Evolutionary conservation across 371 early-diverging fungal genomes (phyloP), one percentile per base, ranked within the genome.

Genomic region (Lichtheimia corymbifera): DNA sequence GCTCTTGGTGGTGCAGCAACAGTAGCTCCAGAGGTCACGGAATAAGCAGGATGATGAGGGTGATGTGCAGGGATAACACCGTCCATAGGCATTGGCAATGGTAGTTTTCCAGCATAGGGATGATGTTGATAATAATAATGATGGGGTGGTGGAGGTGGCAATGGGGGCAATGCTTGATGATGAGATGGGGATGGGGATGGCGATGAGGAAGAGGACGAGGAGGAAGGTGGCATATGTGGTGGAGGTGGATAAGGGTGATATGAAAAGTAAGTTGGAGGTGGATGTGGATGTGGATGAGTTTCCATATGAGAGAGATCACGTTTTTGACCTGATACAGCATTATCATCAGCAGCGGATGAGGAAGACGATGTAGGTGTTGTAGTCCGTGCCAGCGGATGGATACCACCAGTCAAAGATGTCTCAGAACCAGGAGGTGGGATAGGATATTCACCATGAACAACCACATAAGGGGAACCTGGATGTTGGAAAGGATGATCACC

Each of bases 91-190:
- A 35, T 22, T 7, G 57, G 50, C 18, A 56, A 25, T 24, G 53
- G 53, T 15, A 53, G 45, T 41, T 42, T 47, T n/a, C 54, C 54
- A n/a, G 30, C 43, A 54, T 40, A 40, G 22, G 22, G 63, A 24
- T 27, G 35, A 27, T 56, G 50, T 53, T 63, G 58, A 59, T 43
- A 61, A 50, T 68, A 63, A 25, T 63, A 55, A 55, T 50, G 59
- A 61, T 28, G 44, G 5, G 50, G 52, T 49, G 28, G 41, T 45
- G 17, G 12, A 35, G 47, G 44, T 59, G 53, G 55, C 28, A 35
- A 22, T 17, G 47, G 47, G 0, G n/a, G 47, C 0, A 22, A 17
- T 6, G n/a, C 18, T 47, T 41, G 53, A 41, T 60, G 59, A 40
- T 59, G 18, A 30, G 15, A 50, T 12, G 35, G 58, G 5, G 52